Base-by-base conservation (phyloP, 2,329 filamentous ascomycete species). In the Monosporascus sp. region DNA sequence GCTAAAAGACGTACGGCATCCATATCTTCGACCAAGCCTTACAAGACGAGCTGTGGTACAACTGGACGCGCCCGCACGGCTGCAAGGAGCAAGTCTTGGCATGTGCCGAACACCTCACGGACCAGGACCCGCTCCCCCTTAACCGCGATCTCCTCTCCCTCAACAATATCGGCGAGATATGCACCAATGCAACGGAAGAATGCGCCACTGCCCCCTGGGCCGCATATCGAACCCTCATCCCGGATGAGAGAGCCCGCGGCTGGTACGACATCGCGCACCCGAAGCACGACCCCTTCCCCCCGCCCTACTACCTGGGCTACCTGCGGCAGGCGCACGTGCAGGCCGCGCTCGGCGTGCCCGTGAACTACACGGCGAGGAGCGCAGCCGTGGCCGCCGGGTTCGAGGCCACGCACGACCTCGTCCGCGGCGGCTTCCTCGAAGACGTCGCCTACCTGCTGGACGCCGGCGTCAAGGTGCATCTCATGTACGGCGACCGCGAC, bases 401-500 rank as follows among this genome's bases (percentile, higher is more conserved):
- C 52, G n/a, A 44, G 3, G 38, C 59, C 5, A 63, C 66, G 7
- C 56, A 60, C 7, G 61, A 66, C 59, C 57, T 62, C 50, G 52
- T 64, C 43, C 58, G 60, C 27, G 54, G 59, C 49, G 64, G 65
- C 11, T 64, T 64, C 37, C 57, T 78, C 7, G 71, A 74, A 34
- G 72, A 77, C 50, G 58, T 81, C 0, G 73, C 68, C 1, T 78
- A 78, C 49, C 68, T 85, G 2, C 74, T 85, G 7, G 78, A 83
- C 52, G 67, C 72, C 6, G 80, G 79, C 3, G 73, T 83, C 45
- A 78, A 78, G 54, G 79, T 84, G 1, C 70, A 76, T 24, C 67
- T 84, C 3, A 69, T 82, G 20, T 82, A 82, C 59, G 81, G 81
- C 8, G 82, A 84, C 59, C 72, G 77, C 2, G 81, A 84, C 61